Conservation (phyloP, 352 stramenopile genomes). For the Globisporangium okanoganense region DNA sequence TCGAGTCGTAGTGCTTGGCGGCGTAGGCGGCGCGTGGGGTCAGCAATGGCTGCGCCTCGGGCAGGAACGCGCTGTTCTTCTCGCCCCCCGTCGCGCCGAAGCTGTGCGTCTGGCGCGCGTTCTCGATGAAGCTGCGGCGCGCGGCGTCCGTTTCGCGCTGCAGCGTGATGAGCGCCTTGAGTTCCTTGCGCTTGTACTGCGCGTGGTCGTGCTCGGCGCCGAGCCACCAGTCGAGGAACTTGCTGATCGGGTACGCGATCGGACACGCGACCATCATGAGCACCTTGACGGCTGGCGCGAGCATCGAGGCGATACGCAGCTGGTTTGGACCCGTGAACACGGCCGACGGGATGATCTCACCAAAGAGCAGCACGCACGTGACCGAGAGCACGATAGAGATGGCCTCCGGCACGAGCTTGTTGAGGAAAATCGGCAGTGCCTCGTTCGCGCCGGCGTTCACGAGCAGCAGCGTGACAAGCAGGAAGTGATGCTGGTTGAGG, state of each 20-base stretch:
- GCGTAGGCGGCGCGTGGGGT: conserved; percentile 22
- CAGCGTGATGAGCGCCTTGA: conserved; percentile 86
- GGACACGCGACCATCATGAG: conserved; percentile 87
- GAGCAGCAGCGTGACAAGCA: conserved; percentile 94
- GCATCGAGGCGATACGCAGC: conserved; percentile 77
- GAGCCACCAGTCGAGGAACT: conserved; percentile 86
- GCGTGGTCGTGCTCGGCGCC: conserved; percentile 72
- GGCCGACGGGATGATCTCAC: conserved; percentile 93
- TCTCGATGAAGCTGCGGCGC: conserved; percentile 32
- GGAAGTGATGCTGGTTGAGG: conserved; percentile 87
- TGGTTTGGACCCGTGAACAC: conserved; percentile 95
- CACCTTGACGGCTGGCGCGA: conserved; percentile 83
- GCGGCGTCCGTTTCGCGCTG: conserved; percentile 53
- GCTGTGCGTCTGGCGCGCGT: conserved; percentile 10
- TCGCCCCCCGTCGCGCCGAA: not conserved
- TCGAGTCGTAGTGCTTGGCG: conserved; percentile 27
- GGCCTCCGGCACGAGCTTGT: conserved; percentile 76
- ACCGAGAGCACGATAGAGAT: conserved; percentile 93
- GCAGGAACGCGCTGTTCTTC: conserved; percentile 13
- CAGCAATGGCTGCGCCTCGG: conserved; percentile 21
- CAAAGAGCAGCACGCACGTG: conserved; percentile 94
- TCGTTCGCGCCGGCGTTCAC: conserved; percentile 94
- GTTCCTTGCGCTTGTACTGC: conserved; percentile 87
- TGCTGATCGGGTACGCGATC: conserved; percentile 90
- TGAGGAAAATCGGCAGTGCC: conserved; percentile 91